phyloP scores from a whole-genome alignment of 2,329 filamentous ascomycete species.

The Onygenales sp. region DNA sequence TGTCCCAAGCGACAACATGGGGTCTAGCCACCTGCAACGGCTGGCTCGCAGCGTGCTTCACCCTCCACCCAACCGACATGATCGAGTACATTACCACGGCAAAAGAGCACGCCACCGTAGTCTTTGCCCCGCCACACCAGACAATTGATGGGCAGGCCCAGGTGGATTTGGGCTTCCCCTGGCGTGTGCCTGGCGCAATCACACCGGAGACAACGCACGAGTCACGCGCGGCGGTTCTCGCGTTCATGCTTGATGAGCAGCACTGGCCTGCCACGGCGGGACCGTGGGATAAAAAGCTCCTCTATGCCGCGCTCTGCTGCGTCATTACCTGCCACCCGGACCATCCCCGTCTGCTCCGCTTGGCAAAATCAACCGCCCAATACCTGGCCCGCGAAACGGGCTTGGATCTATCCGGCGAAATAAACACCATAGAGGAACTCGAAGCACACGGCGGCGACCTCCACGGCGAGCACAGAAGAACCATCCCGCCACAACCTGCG shows the following conservation, averaged over 20 bases:
- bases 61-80: conserved; percentile 48
- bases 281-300: conserved; percentile 19
- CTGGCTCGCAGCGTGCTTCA: conserved; percentile 40
- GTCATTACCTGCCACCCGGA: conserved; percentile 21
- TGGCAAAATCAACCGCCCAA: conserved; percentile 18
- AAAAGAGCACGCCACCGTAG: conserved; percentile 34
- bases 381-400: conserved; percentile 19
- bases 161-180: conserved; percentile 9
- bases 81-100: conserved; percentile 45
- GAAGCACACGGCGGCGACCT: neutral
- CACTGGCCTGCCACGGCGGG: conserved; percentile 10
- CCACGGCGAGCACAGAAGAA: neutral
- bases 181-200: conserved; percentile 6
- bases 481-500: conserved; percentile 14
- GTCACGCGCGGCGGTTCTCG: conserved; percentile 17
- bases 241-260: conserved; percentile 19
- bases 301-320: conserved; percentile 29
- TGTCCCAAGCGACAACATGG: conserved; percentile 43
- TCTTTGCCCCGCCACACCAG: conserved; percentile 21
- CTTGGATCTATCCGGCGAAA: conserved; percentile 24
- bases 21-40: conserved; percentile 38
- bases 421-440: conserved; percentile 16
- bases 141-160: conserved; percentile 7
- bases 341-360: conserved; percentile 13
- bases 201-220: conserved; percentile 11